Conservation (phyloP, 1,284 basidiomycete species). For the Cryptococcus wingfieldii region DNA sequence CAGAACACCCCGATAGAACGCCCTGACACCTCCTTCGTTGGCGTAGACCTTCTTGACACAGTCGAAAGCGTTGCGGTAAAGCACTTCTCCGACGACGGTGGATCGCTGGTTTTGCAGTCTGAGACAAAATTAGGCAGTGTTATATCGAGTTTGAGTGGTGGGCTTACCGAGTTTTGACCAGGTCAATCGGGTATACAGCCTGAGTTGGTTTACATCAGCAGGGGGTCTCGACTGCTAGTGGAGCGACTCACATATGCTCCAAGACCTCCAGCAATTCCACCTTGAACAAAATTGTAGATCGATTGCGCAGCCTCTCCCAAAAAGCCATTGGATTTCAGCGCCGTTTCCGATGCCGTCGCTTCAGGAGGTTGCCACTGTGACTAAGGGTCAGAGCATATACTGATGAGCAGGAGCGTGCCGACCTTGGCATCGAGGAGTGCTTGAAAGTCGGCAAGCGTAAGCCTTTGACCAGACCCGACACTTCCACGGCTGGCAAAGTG, state of each 20-base stretch:
- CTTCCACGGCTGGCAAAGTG: constrained; percentile 85
- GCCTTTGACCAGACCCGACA: constrained; percentile 55
- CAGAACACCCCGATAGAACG: constrained; percentile 93
- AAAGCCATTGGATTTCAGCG: constrained; percentile 12
- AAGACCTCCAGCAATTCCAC: constrained; percentile 76
- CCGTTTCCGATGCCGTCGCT: constrained; percentile 12
- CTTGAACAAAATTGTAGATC: constrained; percentile 80
- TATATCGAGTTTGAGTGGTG: background rate
- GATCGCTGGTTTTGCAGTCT: constrained; percentile 93
- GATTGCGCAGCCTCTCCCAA: constrained; percentile 56
- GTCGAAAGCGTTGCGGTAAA: constrained; percentile 92
- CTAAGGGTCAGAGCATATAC: background rate
- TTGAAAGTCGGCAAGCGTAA: constrained; percentile 80
- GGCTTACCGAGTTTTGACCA: constrained; percentile 60
- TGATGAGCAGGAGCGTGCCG: background rate
- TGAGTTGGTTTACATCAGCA: constrained; percentile 1
- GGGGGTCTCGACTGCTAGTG: background rate
- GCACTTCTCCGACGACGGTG: constrained; percentile 85
- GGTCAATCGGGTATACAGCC: constrained; percentile 60
- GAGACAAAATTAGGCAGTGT: constrained; percentile 39
- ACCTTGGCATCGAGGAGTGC: constrained; percentile 67
- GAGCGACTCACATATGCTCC: constrained; percentile 61
- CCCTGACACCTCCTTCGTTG: constrained; percentile 84
- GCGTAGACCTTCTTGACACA: constrained; percentile 90
- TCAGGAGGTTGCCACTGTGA: constrained; percentile 37